Evolutionary conservation across 1,139 yeast species (phyloP), one percentile per base, ranked within the genome.

Genomic region (Yamadazyma friedrichii): DNA sequence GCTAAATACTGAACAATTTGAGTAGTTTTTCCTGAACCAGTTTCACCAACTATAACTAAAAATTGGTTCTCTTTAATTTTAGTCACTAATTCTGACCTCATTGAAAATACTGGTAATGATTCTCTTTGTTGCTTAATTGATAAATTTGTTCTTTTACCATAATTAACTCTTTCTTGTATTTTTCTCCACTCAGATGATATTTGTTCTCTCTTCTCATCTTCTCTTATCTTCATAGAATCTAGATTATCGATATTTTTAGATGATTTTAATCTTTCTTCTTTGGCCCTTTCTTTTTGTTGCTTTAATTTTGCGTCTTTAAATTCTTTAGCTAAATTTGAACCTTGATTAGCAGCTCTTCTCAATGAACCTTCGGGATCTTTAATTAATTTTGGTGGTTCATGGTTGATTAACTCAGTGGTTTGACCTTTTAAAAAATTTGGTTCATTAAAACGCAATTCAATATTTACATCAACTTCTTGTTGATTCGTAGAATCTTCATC

Each of bases 281-380:
- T 58, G 30, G 53, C 78, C 60, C 59, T 69, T 36, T 78, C 84
- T 46, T 69, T 70, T 44, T 71, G 72, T 45, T 76, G 76, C 43
- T 71, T 67, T 6, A 69, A 29, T 49, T 81, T 79, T 47, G 76
- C 74, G 37, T 84, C 89, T 50, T 83, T 77, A 42, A 82, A 72
- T 38, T 83, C 84, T 44, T 70, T 73, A 41, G 93, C 85, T 26
- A 85, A 61, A 30, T 73, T 66, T 0, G 96, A 86, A 0, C 97
- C 96, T 34, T 78, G 70, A 67, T 75, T 70, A 0, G 97, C 97
- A 4, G 88, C 84, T 51, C 93, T 69, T 41, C 74, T 76, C 61
- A 91, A 62, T 0, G 95, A 79, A 0, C 96, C 96, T 49, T 84
- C 89, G 0, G 95, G 94, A 15, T 83, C 79, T 48, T 76, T 80